These are phyloP conservation scores for Grammothele lineata DNA, from an alignment of 768 basidiomycete species.

Conservation along the genomic window DNA sequence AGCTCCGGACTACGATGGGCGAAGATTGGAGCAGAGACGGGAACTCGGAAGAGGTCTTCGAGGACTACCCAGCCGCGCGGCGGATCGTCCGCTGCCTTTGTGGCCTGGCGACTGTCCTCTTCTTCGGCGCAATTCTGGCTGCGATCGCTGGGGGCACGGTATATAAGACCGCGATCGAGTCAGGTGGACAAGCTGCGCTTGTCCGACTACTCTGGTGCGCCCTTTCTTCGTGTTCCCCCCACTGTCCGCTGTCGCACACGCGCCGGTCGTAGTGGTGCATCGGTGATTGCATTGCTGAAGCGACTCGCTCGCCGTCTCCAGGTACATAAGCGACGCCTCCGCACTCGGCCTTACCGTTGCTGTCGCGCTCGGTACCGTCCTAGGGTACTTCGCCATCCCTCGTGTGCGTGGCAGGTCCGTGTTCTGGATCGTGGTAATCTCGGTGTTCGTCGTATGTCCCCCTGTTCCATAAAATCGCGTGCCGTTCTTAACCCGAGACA, in stretches of 20 bases:
- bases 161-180: slow-evolving; percentile 1
- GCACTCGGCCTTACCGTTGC: neutral
- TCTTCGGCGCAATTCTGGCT: neutral
- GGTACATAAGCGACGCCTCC: slow-evolving; percentile 4
- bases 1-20: no score
- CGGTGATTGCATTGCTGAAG: no score
- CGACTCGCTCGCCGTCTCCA: neutral
- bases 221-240: no score
- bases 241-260: no score
- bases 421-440: neutral
- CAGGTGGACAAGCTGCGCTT: neutral
- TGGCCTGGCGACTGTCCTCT: neutral
- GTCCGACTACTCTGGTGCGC: slow-evolving; percentile 10
- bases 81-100: neutral
- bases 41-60: no score
- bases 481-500: no score
- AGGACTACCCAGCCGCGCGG: slow-evolving; percentile 3
- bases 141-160: neutral
- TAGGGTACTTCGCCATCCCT: neutral
- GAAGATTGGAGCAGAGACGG: no score
- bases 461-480: no score
- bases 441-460: slow-evolving; percentile 4
- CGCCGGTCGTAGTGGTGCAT: no score
- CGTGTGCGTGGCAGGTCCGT: slow-evolving; percentile 1
- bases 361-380: no score